These are phyloP conservation scores for Salvia splendens DNA, from an alignment of 257 asterid species.

Conservation along the genomic window DNA sequence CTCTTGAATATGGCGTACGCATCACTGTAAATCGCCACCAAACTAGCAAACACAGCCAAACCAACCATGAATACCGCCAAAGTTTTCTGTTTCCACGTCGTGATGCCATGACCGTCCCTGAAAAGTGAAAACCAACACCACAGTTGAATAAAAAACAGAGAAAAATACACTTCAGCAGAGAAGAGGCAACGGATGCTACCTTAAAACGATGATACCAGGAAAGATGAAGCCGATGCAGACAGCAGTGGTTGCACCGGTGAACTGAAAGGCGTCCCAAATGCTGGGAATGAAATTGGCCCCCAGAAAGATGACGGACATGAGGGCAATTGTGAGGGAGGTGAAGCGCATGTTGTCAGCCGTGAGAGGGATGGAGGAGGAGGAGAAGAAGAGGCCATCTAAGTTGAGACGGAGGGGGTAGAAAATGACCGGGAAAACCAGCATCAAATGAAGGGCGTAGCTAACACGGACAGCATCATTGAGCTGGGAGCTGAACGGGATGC, in stretches of 20 bases:
- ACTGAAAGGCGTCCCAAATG: constrained; percentile 61
- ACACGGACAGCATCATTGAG: constrained; percentile 50
- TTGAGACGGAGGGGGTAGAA: constrained; percentile 52
- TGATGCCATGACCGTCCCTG: constrained; percentile 51
- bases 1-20: constrained; percentile 39
- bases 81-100: constrained; percentile 42
- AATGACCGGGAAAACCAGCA: constrained; percentile 53
- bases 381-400: constrained; percentile 49
- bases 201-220: constrained; percentile 49
- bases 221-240: constrained; percentile 54
- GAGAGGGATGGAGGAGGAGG: constrained; percentile 40
- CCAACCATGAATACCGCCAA: constrained; percentile 54
- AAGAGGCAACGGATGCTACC: constrained; percentile 30
- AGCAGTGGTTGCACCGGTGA: constrained; percentile 55
- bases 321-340: constrained; percentile 35
- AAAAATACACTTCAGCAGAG: background rate
- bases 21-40: constrained; percentile 54
- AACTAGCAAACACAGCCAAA: constrained; percentile 49
- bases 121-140: constrained; percentile 32
- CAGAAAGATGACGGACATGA: constrained; percentile 37
- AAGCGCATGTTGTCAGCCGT: constrained; percentile 36
- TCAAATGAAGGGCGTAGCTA: constrained; percentile 50
- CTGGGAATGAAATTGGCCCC: constrained; percentile 62
- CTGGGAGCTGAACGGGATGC: constrained; percentile 49
- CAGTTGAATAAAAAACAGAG: background rate